Evolutionary conservation across 805 yeast genomes (phyloP).

Genomic region (Wickerhamomyces subpelliculosus): DNA sequence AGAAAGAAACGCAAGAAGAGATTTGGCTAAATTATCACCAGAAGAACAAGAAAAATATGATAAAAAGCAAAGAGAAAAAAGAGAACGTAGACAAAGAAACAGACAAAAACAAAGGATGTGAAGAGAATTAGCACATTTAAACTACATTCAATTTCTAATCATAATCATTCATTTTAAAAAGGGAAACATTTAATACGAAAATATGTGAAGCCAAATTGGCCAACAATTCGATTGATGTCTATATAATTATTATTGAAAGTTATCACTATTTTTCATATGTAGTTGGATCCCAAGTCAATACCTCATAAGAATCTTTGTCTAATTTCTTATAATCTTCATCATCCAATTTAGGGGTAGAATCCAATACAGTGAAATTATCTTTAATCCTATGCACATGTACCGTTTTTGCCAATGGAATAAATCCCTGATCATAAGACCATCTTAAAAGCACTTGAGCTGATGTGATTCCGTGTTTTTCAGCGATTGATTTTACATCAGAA

Average conservation of each 20-base stretch:
- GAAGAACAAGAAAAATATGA: slow-evolving; percentile 77
- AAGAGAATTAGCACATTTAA: no score
- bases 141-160: no score
- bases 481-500: slow-evolving; percentile 33
- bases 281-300: slow-evolving; percentile 4
- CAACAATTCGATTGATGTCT: no score
- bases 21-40: slow-evolving; percentile 49
- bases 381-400: slow-evolving; percentile 22
- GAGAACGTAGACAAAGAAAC: slow-evolving; percentile 64
- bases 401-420: slow-evolving; percentile 45
- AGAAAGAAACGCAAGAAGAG: slow-evolving; percentile 57
- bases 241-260: no score
- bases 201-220: no score
- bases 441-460: slow-evolving; percentile 42
- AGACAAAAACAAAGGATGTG: slow-evolving; percentile 41
- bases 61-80: slow-evolving; percentile 74
- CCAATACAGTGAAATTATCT: slow-evolving; percentile 29
- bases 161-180: no score
- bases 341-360: slow-evolving; percentile 12
- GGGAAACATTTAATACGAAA: no score
- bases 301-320: slow-evolving; percentile 2
- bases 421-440: slow-evolving; percentile 51
- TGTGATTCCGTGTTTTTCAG: slow-evolving; percentile 31
- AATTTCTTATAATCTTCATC: slow-evolving; percentile 1
- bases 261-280: no score